phyloP scores from a whole-genome alignment of 306 rosid species.

The Quercus gilva region DNA sequence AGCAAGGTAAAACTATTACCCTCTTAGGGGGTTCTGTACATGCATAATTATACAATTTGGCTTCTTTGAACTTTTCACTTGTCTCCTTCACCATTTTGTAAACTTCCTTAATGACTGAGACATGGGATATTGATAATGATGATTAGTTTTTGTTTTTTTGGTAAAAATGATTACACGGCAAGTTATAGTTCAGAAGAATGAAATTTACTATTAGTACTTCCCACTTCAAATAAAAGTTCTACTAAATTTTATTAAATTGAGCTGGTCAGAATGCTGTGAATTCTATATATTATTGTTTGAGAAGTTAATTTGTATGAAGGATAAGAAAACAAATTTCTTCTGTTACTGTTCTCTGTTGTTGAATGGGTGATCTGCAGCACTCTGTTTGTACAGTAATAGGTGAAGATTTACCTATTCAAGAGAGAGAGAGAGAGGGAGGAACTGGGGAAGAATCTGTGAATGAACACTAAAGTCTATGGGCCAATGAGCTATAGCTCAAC shows the following conservation, averaged over 20 bases:
- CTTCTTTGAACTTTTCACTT: background rate
- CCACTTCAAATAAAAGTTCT: background rate
- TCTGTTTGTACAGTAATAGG: background rate
- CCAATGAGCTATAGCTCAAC: too few relatives aligned
- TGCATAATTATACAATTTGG: background rate
- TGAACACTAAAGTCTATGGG: background rate
- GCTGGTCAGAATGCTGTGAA: background rate
- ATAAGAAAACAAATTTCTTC: background rate
- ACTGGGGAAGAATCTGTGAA: background rate
- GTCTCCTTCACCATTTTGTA: background rate
- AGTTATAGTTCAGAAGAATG: background rate
- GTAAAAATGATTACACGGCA: background rate
- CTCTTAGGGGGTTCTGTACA: background rate
- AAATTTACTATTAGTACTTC: background rate
- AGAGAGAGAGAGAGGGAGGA: too few relatives aligned
- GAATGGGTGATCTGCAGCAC: background rate
- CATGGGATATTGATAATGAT: background rate
- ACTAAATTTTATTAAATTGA: background rate
- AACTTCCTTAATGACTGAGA: background rate
- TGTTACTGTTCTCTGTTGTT: background rate
- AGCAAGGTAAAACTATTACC: background rate
- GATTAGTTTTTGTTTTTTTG: background rate
- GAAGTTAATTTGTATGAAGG: background rate
- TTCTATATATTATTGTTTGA: background rate
- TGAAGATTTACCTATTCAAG: background rate